Base-by-base conservation (phyloP, 2,329 filamentous ascomycete genomes). In the Xylaria sp. region DNA sequence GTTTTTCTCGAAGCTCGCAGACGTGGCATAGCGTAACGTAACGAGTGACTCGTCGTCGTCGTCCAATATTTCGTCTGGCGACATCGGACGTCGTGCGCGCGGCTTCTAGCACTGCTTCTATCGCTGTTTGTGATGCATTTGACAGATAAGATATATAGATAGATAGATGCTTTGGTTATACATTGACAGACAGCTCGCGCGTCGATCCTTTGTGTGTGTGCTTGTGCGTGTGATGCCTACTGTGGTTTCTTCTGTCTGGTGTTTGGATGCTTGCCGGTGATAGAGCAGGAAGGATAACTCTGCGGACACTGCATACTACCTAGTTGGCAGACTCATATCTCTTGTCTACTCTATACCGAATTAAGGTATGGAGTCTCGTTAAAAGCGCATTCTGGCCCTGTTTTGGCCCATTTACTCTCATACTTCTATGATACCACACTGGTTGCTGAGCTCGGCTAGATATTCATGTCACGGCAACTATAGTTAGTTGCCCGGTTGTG, bases 1-100 rank as follows among this genome's bases (percentile, higher is more conserved):
- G n/a, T 25, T 39, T 27, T 61, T 61, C 58, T 44, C 10, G 59
- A 61, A 54, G 59, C 3, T n/a, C n/a, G n/a, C n/a, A n/a, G n/a
- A n/a, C n/a, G n/a, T 0, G 31, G n/a, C 27, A 56, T 42, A 50
- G 38, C 13, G 2, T 33, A 56, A 56, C 56, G 56, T n/a, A 17
- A 42, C 25, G 3, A 31, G n/a, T n/a, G n/a, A n/a, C n/a, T n/a
- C n/a, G n/a, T n/a, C 7, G 4, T 6, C 5, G n/a, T 59, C 50
- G 31, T 60, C 49, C 11, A 31, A 60, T 42, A 7, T 31, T 31
- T 31, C 39, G 7, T 39, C 3, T 15, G 17, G 51, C 31, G n/a
- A 45, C 38, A 59, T 53, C 47, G 20, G 25, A 27, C 33, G 17
- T 31, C 27, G 27, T 63, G 25, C 27, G 9, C n/a, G 5, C 51